phyloP scores from a whole-genome alignment of 2,329 filamentous ascomycete genomes.

The Fusarium fracticaudum region DNA sequence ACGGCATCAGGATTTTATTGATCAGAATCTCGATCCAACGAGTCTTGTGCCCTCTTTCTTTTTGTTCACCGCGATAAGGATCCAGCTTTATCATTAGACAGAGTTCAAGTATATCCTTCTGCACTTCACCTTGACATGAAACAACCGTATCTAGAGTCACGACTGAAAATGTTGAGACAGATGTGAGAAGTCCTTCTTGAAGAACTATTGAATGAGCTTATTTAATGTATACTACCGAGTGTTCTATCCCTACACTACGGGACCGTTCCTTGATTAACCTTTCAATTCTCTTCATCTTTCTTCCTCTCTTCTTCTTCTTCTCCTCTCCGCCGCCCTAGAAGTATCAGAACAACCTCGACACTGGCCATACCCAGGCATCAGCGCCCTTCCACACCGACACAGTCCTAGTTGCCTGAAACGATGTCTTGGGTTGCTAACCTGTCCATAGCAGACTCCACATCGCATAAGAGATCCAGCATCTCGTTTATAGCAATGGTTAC shows the following conservation, averaged over 20 bases:
- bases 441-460: background rate
- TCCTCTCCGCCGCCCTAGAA: background rate
- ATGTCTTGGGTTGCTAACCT: background rate
- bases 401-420: background rate
- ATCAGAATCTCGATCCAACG: rapidly evolving
- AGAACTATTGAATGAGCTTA: too few species aligned
- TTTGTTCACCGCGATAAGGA: rapidly evolving
- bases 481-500: background rate
- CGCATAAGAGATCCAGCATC: background rate
- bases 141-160: too few species aligned
- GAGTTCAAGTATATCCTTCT: background rate
- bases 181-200: too few species aligned
- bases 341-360: background rate
- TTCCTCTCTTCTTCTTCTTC: background rate
- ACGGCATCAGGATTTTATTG: too few species aligned
- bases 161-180: rapidly evolving
- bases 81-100: background rate
- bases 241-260: background rate
- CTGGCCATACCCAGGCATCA: too few species aligned
- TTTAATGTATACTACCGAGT: background rate
- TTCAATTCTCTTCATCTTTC: background rate
- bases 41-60: rapidly evolving
- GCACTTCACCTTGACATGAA: background rate
- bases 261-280: background rate
- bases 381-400: background rate